Base-by-base conservation (phyloP, 371 early-diverging fungal species). In the Mucor irregularis region DNA sequence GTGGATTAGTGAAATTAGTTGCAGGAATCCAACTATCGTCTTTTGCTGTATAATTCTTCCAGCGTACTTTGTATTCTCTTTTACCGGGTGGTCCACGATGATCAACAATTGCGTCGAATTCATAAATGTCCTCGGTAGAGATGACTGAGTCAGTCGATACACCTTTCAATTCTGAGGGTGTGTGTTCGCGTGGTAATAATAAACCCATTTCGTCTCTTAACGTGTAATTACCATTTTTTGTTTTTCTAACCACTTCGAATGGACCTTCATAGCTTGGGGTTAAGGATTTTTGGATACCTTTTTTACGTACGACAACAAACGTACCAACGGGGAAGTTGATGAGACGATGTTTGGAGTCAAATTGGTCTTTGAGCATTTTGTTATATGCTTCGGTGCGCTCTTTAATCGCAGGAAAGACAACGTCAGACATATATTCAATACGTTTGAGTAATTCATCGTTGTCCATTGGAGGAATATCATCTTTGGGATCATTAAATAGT, bases 331-430 rank as follows among this genome's bases (percentile, higher is more conserved):
- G 51, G 11, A 26, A 38, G 16, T 42, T 22, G 3, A 43, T 14
- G 5, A 53, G 11, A 0, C 17, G 10, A 31, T 53, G 53, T 14
- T 31, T 53, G 5, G 26, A 30, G 17, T 42, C 22, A 31, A 42
- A 39, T 22, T 42, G 21, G n/a, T 30, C 28, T 17, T n/a, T n/a
- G 40, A 39, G 24, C 11, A 39, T 37, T 8, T 50, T 25, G 19
- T 35, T 50, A 26, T 50, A 50, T 28, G n/a, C n/a, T 35, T 45
- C 26, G 3, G 49, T 28, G 17, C 24, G 4, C 17, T 37, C 40
- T 11, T 21, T 17, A 24, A 56, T 51, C 14, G 60, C 71, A 0
- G 66, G 66, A 19, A 66, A 71, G 4, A 66, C 58, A 6, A 56
- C 24, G n/a, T 56, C 48, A 10, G 57, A 42, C 62, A 66, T 60